Percentiles rank a stretch among this genome's conserved stretches.
Conservation (phyloP, 2,329 filamentous ascomycete species). For the Cercospora sp. region DNA sequence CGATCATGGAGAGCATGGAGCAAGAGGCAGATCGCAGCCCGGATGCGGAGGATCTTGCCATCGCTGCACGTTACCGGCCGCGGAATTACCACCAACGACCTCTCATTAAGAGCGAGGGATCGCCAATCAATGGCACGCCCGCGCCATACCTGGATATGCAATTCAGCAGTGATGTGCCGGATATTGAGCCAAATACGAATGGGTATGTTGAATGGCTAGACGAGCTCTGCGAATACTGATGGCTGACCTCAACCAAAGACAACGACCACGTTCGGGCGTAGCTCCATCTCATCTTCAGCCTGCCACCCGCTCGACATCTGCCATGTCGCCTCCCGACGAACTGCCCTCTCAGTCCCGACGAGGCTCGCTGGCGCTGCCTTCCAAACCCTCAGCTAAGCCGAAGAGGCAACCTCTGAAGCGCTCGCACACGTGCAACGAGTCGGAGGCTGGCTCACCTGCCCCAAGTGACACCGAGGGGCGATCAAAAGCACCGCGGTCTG, state of each 20-base stretch:
- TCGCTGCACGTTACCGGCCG: constrained; percentile 39
- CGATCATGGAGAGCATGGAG: constrained; percentile 68
- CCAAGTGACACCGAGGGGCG: constrained; percentile 39
- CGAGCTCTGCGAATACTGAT: not conserved
- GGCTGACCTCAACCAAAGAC: constrained; percentile 9
- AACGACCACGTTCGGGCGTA: not conserved
- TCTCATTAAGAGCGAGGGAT: constrained; percentile 35
- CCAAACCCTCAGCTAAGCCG: constrained; percentile 32
- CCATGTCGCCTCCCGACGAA: constrained; percentile 20
- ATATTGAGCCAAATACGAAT: not conserved
- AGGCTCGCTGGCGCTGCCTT: constrained; percentile 40
- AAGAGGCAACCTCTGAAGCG: constrained; percentile 40
- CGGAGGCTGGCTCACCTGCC: constrained; percentile 41
- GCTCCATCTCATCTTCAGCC: not conserved
- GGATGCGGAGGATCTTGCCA: constrained; percentile 42
- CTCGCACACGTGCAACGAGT: constrained; percentile 31
- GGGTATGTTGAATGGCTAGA: constrained; percentile 8
- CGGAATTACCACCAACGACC: constrained; percentile 27
- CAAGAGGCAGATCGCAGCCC: constrained; percentile 47
- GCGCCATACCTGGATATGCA: constrained; percentile 16
- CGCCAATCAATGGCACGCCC: constrained; percentile 23
- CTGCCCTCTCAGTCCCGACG: constrained; percentile 29
- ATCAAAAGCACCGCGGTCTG: constrained; percentile 37
- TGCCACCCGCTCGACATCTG: constrained; percentile 9
- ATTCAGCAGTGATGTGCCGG: constrained; percentile 12